Evolutionary conservation across 306 rosid genomes (phyloP).

Genomic region (Trifolium fragiferum): DNA sequence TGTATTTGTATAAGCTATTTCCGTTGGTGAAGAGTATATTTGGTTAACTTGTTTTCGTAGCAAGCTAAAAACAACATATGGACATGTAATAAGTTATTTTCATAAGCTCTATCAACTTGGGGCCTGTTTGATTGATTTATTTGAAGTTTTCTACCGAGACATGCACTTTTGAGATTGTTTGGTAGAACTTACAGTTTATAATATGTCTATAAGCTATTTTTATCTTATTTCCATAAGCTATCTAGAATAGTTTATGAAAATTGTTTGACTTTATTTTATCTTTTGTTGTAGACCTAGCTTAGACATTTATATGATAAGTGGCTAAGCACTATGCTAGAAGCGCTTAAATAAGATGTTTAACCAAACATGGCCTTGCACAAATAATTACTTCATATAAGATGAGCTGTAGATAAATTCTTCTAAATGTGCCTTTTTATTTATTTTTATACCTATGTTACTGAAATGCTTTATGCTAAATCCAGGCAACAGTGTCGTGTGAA

Average conservation of each 20-base stretch:
- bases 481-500: slow-evolving; percentile 80
- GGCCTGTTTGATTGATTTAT: not conserved
- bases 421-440: not conserved
- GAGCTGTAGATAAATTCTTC: not conserved
- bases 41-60: not conserved
- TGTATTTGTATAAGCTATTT: not conserved
- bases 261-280: no score
- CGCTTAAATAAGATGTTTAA: not conserved
- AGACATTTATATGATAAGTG: no score
- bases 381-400: not conserved
- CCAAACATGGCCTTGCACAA: not conserved
- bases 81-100: not conserved
- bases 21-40: not conserved
- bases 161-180: not conserved
- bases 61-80: not conserved
- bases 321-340: no score
- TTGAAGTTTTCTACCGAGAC: not conserved
- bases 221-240: no score
- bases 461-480: slow-evolving; percentile 31
- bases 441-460: slow-evolving; percentile 11
- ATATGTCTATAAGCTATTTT: not conserved
- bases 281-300: no score
- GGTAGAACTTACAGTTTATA: no score
- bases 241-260: no score
- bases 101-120: not conserved